Conservation (phyloP, 1,284 basidiomycete genomes). For the Peniophora sp. region DNA sequence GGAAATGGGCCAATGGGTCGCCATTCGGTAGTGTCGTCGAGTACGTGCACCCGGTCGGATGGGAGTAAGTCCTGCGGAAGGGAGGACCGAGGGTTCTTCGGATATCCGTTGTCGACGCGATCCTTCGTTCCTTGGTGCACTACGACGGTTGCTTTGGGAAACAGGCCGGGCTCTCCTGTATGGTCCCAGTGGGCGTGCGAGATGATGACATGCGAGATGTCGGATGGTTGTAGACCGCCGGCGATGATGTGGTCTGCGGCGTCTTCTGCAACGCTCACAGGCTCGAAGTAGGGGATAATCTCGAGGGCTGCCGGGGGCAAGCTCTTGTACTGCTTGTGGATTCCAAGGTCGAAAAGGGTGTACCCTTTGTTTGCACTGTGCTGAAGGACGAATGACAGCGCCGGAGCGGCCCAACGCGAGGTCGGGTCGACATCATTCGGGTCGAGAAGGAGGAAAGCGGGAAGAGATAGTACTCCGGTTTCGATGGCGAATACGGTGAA, state of each 20-base stretch:
- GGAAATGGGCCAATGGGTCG: constrained; percentile 43
- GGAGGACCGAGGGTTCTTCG: constrained; percentile 14
- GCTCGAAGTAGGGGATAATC: constrained; percentile 19
- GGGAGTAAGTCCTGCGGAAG: constrained; percentile 16
- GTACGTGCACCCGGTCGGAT: constrained; percentile 28
- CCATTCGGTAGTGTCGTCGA: constrained; percentile 21
- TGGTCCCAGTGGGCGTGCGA: constrained; percentile 28
- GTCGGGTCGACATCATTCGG: neutral
- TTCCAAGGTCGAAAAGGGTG: constrained; percentile 43
- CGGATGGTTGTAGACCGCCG: constrained; percentile 29
- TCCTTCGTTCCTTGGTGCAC: constrained; percentile 14
- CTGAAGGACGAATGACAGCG: constrained; percentile 37
- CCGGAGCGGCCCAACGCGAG: constrained; percentile 20
- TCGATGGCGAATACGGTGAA: neutral
- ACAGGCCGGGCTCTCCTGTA: constrained; percentile 21
- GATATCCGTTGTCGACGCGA: constrained; percentile 15
- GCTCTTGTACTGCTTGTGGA: constrained; percentile 33
- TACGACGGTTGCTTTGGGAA: constrained; percentile 19
- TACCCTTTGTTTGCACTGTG: constrained; percentile 30
- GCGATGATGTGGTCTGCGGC: constrained; percentile 36
- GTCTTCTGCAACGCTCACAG: constrained; percentile 27
- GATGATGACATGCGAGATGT: constrained; percentile 9
- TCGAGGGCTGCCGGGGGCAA: constrained; percentile 26
- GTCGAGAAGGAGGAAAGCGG: neutral
- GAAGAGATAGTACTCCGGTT: neutral